Percentiles rank a stretch among this genome's conserved stretches.
These are phyloP conservation scores for Salicornia ramosissima DNA, from an alignment of 148 eudicot genomes.

Conservation along the genomic window DNA sequence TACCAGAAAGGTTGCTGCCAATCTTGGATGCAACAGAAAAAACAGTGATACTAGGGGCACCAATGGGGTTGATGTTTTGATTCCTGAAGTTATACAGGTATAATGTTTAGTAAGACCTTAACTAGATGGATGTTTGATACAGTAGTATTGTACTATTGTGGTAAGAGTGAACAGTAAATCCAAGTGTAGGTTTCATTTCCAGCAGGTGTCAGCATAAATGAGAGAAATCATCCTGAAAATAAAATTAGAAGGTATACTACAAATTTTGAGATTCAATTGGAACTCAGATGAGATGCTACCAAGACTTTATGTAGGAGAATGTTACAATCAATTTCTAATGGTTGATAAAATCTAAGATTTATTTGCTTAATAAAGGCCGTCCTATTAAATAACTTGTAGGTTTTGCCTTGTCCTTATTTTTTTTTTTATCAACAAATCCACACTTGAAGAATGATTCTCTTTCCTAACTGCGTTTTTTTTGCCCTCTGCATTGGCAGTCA, in stretches of 20 bases:
- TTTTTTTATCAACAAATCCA: neutral
- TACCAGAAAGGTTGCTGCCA: constrained; percentile 74
- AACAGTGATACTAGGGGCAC: constrained; percentile 29
- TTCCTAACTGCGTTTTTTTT: neutral
- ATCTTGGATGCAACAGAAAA: constrained; percentile 65
- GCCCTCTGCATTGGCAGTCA: constrained; percentile 47
- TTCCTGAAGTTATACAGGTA: constrained; percentile 98
- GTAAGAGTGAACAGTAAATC: too few relatives aligned
- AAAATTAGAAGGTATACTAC: too few relatives aligned
- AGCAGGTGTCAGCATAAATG: too few relatives aligned
- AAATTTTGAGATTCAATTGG: neutral
- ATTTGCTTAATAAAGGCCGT: neutral
- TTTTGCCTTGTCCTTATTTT: neutral
- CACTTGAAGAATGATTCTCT: neutral
- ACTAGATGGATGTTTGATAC: too few relatives aligned
- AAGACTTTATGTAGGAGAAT: neutral
- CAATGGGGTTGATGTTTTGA: constrained; percentile 64
- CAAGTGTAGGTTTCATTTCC: too few relatives aligned
- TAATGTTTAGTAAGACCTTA: too few relatives aligned
- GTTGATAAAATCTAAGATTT: neutral
- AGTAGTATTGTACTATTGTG: too few relatives aligned
- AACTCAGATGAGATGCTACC: neutral
- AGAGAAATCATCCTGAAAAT: too few relatives aligned
- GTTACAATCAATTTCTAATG: neutral
- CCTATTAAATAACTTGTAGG: neutral